Evolutionary conservation across 202 grass and related monocot genomes (phyloP), one percentile per base, ranked within the genome.

Genomic region (Thinopyrum obtusiflorum): DNA sequence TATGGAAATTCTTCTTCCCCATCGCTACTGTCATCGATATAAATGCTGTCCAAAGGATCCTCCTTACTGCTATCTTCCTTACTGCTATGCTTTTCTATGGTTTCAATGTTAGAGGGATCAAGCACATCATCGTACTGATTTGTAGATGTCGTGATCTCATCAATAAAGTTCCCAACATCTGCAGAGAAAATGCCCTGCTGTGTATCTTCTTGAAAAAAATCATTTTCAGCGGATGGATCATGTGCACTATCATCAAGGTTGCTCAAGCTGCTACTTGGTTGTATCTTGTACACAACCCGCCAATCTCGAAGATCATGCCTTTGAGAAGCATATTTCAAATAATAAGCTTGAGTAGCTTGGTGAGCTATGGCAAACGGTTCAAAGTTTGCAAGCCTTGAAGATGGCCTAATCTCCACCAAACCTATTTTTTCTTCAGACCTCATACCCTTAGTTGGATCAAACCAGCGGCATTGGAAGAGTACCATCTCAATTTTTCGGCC

Each of bases 401-500:
- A 36, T 7, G 5, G 6, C 35, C 6, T 36, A 4, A 36, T 7
- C 35, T 36, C 35, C 35, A 36, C 35, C 4, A 36, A 36, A 36
- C 35, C 35, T 7, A 36, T 2, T 31, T 31, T 31, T 31, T 31
- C 29, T 31, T 31, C 29, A 31, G 29, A 31, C 29, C 29, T 31
- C 6, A 21, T 3, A 21, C 51, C 75, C 6, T 1, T 15, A 8
- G 68, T 61, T 0, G 83, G 75, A 0, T 85, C 33, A 79, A 85
- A 85, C 65, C 75, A 85, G 1, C 18, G 35, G 0, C 83, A 85
- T 12, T 85, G 9, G 5, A 79, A 2, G 18, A 85, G 35, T n/a
- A 79, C 83, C 25, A 78, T 61, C 40, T 79, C 51, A 47, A 85
- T 40, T 79, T 28, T 69, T 24, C 12, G 5, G 15, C 75, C 63